Evolutionary conservation across 441 rosid genomes (phyloP), one percentile per base, ranked within the genome.

Genomic region (Erodium moschatum): DNA sequence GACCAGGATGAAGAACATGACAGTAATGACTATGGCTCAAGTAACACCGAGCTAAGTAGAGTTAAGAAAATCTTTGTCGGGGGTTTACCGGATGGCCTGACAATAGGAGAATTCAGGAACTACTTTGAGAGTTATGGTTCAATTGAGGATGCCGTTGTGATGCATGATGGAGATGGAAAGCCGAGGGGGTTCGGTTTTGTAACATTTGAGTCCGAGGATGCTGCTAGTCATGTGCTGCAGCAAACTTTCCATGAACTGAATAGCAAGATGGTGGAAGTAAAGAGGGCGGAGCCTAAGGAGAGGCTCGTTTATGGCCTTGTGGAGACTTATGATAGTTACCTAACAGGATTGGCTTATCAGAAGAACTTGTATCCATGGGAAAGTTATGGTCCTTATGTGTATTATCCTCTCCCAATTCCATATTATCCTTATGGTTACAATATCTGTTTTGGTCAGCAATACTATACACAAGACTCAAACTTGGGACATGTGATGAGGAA

Each of bases 121-220:
- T 80, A 69, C 61, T 82, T 82, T 13, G 75, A 58, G 20, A 10
- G 2, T 0, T 80, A 50, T 12, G 84, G 86, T 0, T 40, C 15
- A 0, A 50, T 78, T 10, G 52, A 4, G 0, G 78, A 78, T 72
- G 72, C 56, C 0, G 64, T 67, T 2, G 31, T 80, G 2, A 75
- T 75, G 27, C 42, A 46, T 20, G 67, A 79, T 11, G 13, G 1
- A 11, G 77, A 42, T 0, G n/a, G 61, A 0, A 65, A 13, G n/a
- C 67, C 71, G 3, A 70, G 80, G 27, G 84, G 84, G 5, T 79
- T 81, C 38, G 84, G 84, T 0, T 81, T 79, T 10, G 21, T 83
- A 3, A 77, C 80, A 0, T 83, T 72, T 60, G 80, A 81, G 20
- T 72, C 73, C 1, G 69, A 81, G 52, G 82, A 72, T 13, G 69